Evolutionary conservation across 1,284 basidiomycete genomes (phyloP).

Genomic region (Cryptococcus sp.): DNA sequence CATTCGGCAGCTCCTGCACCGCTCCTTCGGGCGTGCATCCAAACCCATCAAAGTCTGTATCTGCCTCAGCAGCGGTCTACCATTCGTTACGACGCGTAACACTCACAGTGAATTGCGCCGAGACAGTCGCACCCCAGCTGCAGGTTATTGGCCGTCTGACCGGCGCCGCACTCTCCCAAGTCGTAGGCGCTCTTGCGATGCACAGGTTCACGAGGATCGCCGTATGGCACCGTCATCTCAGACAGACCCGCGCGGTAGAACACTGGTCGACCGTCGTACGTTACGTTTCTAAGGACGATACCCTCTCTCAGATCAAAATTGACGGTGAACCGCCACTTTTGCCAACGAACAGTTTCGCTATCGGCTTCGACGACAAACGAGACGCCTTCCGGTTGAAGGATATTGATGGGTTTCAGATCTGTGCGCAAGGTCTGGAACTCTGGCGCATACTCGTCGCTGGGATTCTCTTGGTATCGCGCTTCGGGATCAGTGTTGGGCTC

Average conservation of each 20-base stretch:
- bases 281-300: constrained; percentile 44
- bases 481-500: no score
- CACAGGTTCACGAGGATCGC: constrained; percentile 43
- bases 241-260: constrained; percentile 52
- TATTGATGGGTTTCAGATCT: no score
- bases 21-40: constrained; percentile 18
- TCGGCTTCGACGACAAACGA: no score
- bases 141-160: constrained; percentile 52
- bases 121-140: constrained; percentile 56
- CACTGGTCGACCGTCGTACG: constrained; percentile 45
- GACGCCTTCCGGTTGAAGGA: no score
- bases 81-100: no score
- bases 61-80: no score
- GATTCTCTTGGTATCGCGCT: no score
- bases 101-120: constrained; percentile 28
- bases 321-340: background rate
- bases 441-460: no score
- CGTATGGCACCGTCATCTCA: constrained; percentile 56
- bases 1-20: constrained; percentile 30
- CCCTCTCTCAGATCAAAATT: constrained; percentile 48
- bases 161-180: constrained; percentile 53
- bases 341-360: background rate
- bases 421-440: no score
- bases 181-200: constrained; percentile 54
- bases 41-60: background rate